Evolutionary conservation across 2,329 filamentous ascomycete genomes (phyloP).

Genomic region (Alternaria gansuensis): DNA sequence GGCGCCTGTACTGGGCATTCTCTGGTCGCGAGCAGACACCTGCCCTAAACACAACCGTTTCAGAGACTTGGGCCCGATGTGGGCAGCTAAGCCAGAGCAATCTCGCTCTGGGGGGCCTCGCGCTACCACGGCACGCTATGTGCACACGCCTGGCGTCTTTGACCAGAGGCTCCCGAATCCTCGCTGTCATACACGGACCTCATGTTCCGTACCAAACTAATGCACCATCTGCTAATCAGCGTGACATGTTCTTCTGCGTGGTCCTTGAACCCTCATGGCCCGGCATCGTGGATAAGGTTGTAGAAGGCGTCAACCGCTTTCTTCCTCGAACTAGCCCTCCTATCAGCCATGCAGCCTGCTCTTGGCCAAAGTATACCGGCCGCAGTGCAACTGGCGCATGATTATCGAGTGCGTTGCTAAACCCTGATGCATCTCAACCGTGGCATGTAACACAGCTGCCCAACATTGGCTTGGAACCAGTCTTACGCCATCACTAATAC

Average conservation of each 20-base stretch:
- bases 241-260: slow-evolving; percentile 32
- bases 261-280: slow-evolving; percentile 46
- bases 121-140: slow-evolving; percentile 12
- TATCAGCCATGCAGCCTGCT: slow-evolving; percentile 12
- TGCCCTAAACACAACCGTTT: slow-evolving; percentile 11
- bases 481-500: slow-evolving; percentile 17
- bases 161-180: slow-evolving; percentile 26
- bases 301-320: slow-evolving; percentile 40
- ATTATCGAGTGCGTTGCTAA: slow-evolving; percentile 42
- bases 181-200: slow-evolving; percentile 40
- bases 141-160: slow-evolving; percentile 18
- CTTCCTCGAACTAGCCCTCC: slow-evolving; percentile 28
- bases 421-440: slow-evolving; percentile 29
- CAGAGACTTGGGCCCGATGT: slow-evolving; percentile 12
- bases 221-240: slow-evolving; percentile 29
- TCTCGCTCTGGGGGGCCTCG: slow-evolving; percentile 15
- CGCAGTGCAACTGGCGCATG: slow-evolving; percentile 37
- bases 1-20: slow-evolving; percentile 7
- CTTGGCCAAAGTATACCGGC: slow-evolving; percentile 19
- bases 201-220: slow-evolving; percentile 33
- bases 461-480: slow-evolving; percentile 18
- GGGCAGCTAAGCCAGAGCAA: slow-evolving; percentile 21
- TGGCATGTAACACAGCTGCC: slow-evolving; percentile 39
- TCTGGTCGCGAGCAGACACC: slow-evolving; percentile 17
- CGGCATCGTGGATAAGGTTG: slow-evolving; percentile 49